Base-by-base conservation (phyloP, 352 stramenopile genomes). In the Sclerospora graminicola region DNA sequence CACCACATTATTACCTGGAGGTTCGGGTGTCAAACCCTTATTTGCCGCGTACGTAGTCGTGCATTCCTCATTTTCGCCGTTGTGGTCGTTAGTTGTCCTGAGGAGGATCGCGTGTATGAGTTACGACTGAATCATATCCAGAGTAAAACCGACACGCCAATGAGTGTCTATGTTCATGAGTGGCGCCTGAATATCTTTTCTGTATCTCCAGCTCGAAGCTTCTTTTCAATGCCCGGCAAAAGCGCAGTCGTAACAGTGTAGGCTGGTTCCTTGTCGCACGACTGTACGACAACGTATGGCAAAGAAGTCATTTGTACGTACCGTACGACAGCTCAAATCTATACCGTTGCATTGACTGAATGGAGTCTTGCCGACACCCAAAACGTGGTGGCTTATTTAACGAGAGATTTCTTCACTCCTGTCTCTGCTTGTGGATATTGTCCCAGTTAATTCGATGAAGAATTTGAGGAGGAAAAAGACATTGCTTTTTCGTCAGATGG, bases 41-140 rank as follows among this genome's bases (percentile, higher is more conserved):
- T 84, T 75, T 48, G 59, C 55, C 8, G 52, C 77, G 8, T 64
- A 67, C 6, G 56, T 74, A 10, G 60, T 67, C 18, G 75, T 92
- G 19, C 63, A 88, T 28, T 85, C 81, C n/a, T 1, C 78, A 77
- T 1, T 92, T 90, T 50, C 77, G 81, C 1, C 70, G 68, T 28
- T 8, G 58, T 82, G 20, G 74, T 89, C 33, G 39, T 89, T 9
- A 60, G 60, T 8, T 87, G 86, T 60, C 78, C 77, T 13, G 51
- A 63, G 19, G 31, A 51, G 23, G 73, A 89, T 45, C 61, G 65
- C 21, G 61, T 88, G 0, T 90, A 92, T 36, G 69, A 87, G 32
- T 48, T 90, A 8, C 66, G 78, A 37, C 41, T 90, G 9, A 60
- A 84, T 32, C 55, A 57, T 9, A 64, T 43, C 19, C 60, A 70